These are phyloP conservation scores for Penicillium verhagenii DNA, from an alignment of 495 filamentous ascomycete genomes.

Conservation along the genomic window DNA sequence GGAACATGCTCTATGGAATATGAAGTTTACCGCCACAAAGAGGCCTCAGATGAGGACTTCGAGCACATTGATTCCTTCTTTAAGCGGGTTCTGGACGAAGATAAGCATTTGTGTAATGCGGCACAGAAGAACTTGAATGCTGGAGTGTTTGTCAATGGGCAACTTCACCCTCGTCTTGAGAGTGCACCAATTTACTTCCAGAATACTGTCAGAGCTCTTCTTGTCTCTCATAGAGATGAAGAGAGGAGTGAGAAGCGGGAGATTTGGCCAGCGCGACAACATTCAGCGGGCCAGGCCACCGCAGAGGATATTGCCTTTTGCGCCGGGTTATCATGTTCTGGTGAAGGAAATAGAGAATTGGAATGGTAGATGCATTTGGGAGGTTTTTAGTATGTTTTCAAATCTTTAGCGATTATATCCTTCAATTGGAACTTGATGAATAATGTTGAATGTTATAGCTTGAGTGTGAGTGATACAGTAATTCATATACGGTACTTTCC, in stretches of 20 bases:
- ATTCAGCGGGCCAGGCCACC: conserved; percentile 24
- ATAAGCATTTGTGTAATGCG: conserved; percentile 44
- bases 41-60: conserved; percentile 39
- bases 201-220: conserved; percentile 38
- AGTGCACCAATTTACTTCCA: conserved; percentile 48
- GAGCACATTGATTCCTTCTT: conserved; percentile 39
- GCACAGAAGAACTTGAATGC: conserved; percentile 47
- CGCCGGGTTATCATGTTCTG: conserved; percentile 24
- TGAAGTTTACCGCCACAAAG: conserved; percentile 46
- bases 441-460: background rate
- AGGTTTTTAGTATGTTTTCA: background rate
- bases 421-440: background rate
- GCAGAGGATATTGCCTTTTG: conserved; percentile 40
- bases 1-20: conserved; percentile 40
- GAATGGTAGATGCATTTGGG: conserved; percentile 12
- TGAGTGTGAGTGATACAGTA: background rate
- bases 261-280: conserved; percentile 49
- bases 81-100: conserved; percentile 42
- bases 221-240: conserved; percentile 33
- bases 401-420: background rate
- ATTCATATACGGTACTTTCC: background rate
- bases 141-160: conserved; percentile 48
- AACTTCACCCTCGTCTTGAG: conserved; percentile 46
- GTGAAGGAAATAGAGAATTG: conserved; percentile 8
- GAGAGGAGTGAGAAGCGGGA: conserved; percentile 39